Percentiles rank a stretch among this genome's conserved stretches.
These are phyloP conservation scores for Iris macrosiphon DNA, from an alignment of 106 monocot genomes.

Conservation along the genomic window DNA sequence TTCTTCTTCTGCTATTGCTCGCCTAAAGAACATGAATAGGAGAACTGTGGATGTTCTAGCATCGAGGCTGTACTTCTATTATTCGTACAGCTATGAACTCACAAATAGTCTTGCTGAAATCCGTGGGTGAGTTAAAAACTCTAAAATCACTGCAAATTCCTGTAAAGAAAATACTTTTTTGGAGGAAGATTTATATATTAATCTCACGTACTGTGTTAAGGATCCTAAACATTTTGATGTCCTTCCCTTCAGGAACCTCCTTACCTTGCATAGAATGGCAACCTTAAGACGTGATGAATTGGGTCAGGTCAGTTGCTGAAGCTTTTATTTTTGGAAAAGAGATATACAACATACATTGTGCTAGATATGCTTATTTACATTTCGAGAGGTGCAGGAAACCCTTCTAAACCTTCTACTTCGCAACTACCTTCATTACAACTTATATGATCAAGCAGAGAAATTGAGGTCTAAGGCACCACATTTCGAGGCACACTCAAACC, in stretches of 20 bases:
- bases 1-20: constrained; percentile 82
- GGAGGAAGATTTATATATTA: not conserved
- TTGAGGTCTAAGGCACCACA: constrained; percentile 94
- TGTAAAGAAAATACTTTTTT: not conserved
- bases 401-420: constrained; percentile 94
- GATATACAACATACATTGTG: not conserved
- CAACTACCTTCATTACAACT: constrained; percentile 99
- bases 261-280: constrained; percentile 80
- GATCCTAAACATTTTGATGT: not conserved
- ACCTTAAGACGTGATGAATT: constrained; percentile 87
- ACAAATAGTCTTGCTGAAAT: constrained; percentile 95
- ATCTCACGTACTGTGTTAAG: not conserved
- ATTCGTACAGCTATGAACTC: constrained; percentile 82
- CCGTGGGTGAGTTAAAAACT: constrained; percentile 67
- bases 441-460: constrained; percentile 96
- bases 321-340: not conserved
- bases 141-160: not conserved
- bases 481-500: constrained; percentile 97
- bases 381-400: constrained; percentile 85
- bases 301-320: constrained; percentile 73
- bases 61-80: constrained; percentile 85
- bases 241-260: constrained; percentile 48
- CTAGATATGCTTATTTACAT: no score
- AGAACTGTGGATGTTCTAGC: constrained; percentile 97
- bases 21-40: constrained; percentile 76